Conservation (phyloP, 495 filamentous ascomycete genomes). For the Penicillium waksmanii region DNA sequence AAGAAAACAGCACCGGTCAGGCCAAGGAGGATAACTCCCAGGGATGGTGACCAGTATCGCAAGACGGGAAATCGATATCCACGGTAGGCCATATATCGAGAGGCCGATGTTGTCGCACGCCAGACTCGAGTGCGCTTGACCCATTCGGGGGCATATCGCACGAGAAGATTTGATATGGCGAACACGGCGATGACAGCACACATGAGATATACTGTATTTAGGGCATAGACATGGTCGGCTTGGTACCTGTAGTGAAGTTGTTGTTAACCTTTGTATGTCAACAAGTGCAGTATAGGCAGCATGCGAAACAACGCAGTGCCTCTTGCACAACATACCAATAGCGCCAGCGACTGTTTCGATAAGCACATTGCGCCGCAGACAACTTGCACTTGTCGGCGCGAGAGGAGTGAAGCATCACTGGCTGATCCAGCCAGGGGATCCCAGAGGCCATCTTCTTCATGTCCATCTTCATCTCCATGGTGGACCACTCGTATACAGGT, state of each 20-base stretch:
- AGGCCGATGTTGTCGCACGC: constrained; percentile 26
- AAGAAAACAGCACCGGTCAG: constrained; percentile 28
- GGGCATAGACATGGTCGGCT: constrained; percentile 56
- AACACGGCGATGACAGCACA: constrained; percentile 52
- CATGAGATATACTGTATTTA: constrained; percentile 54
- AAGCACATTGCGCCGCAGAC: constrained; percentile 50
- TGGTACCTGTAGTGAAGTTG: constrained; percentile 45
- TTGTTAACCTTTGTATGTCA: not conserved
- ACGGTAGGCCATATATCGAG: constrained; percentile 31
- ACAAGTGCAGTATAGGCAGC: not conserved
- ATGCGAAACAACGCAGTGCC: not conserved
- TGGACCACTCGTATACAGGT: not conserved
- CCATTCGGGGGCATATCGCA: constrained; percentile 23
- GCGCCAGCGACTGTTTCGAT: constrained; percentile 48
- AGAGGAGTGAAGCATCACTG: constrained; percentile 53
- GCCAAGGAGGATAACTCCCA: constrained; percentile 29
- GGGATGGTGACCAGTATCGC: constrained; percentile 30
- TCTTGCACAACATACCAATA: constrained; percentile 43
- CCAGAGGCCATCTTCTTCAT: constrained; percentile 20
- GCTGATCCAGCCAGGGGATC: constrained; percentile 48
- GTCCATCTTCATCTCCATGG: constrained; percentile 25
- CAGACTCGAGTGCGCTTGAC: constrained; percentile 30
- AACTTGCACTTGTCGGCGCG: constrained; percentile 48
- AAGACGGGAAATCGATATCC: constrained; percentile 23
- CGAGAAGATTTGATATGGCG: constrained; percentile 36